Base-by-base conservation (phyloP, 257 asterid genomes). In the Solanum arcanum region DNA sequence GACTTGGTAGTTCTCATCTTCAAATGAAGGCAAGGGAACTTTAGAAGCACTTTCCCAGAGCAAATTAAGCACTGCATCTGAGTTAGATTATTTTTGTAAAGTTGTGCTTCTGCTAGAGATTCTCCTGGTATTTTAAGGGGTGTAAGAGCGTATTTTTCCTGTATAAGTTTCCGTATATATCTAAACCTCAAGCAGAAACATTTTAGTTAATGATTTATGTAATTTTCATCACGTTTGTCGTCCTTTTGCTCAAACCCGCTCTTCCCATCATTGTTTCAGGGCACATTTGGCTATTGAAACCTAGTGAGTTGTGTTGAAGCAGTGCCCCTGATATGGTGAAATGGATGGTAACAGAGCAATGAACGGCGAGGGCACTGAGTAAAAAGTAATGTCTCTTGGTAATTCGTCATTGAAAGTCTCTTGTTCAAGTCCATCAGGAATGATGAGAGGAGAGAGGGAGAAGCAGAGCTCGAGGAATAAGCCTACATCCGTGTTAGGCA, bases 1-100 rank as follows among this genome's bases (percentile, higher is more conserved):
- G 87, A 90, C 81, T 14, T 92, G 94, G 68, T 29, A 60, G 70
- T 62, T 62, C n/a, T 62, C 70, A 56, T 56, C 64, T 56, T 56
- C 64, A 56, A 56, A 56, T 56, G n/a, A 56, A 56, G 62, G 62
- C 64, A 56, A 56, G 64, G n/a, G 11, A 56, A 56, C 64, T 56
- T 56, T 56, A 56, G 64, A 56, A 18, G 62, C 62, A 18, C 62
- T 52, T 52, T 23, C 6, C 62, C 62, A 52, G 62, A 52, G 11
- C n/a, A 56, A 52, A 52, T 52, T 52, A 56, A 56, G 64, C 64
- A 18, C n/a, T 2, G 18, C 64, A 18, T 56, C 64, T 18, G n/a
- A 56, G 18, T 56, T 56, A 52, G n/a, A 52, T 52, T 52, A 52
- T 52, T 18, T 52, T 16, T 16, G 9, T 52, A 2, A 52, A 52